A percentile compares a stretch with the other conserved stretches of the same genome.
Evolutionary conservation across 306 rosid genomes (phyloP).

Genomic region (Cucurbita moschata): DNA sequence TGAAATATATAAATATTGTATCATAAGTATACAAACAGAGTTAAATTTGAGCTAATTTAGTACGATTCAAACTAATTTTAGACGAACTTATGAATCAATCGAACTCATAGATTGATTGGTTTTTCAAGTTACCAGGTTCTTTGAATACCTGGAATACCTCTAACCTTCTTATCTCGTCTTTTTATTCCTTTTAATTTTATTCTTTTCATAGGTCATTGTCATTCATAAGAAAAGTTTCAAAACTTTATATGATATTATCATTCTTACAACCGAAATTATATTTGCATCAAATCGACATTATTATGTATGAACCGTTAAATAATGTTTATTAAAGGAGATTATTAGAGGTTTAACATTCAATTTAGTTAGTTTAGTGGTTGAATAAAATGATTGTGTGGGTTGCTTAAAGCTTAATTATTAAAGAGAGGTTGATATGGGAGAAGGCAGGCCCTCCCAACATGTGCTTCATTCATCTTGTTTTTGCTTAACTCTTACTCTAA

Average conservation of each 20-base stretch:
- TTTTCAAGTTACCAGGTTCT: too few species aligned
- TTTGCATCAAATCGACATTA: neutral
- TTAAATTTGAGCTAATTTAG: too few species aligned
- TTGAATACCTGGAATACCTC: too few species aligned
- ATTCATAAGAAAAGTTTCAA: too few species aligned
- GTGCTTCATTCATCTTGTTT: neutral
- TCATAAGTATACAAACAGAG: too few species aligned
- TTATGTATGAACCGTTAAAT: neutral
- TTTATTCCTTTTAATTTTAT: too few species aligned
- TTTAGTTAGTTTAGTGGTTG: neutral
- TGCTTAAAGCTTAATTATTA: neutral
- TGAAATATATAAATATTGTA: too few species aligned
- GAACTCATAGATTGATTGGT: neutral
- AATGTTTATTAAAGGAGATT: neutral
- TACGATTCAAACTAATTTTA: too few species aligned
- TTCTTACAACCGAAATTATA: too few species aligned
- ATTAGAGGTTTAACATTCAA: neutral
- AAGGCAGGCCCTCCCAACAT: neutral
- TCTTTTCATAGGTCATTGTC: neutral
- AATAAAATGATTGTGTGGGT: neutral
- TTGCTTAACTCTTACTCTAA: constrained; percentile 1
- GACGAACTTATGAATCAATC: too few species aligned
- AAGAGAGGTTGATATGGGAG: neutral
- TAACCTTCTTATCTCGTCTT: neutral
- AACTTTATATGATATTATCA: too few species aligned